Percentiles rank a stretch among this genome's conserved stretches.
phyloP scores from a whole-genome alignment of 768 basidiomycete genomes.

The Trametes villosa region DNA sequence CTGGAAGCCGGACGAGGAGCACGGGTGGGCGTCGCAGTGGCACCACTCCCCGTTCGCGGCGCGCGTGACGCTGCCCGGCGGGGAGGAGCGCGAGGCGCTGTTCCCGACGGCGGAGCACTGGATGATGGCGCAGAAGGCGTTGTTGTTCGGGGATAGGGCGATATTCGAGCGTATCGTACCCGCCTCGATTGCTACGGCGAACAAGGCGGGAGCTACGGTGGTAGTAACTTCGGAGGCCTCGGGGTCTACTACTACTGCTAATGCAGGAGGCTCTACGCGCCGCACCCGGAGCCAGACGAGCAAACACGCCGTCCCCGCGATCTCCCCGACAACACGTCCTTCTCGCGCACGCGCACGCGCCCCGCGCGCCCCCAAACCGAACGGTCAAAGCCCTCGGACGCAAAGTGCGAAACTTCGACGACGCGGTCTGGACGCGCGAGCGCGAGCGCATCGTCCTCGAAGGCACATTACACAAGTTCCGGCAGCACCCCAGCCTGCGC shows the following conservation, averaged over 20 bases:
- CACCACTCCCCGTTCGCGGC: constrained; percentile 50
- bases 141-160: constrained; percentile 52
- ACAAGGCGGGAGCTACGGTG: too few species aligned
- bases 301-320: background rate
- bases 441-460: constrained; percentile 55
- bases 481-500: constrained; percentile 48
- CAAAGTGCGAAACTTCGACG: constrained; percentile 52
- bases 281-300: background rate
- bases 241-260: too few species aligned
- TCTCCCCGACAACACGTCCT: background rate
- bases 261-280: too few species aligned
- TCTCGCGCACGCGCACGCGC: background rate
- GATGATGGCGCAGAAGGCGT: constrained; percentile 71
- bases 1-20: constrained; percentile 26
- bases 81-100: constrained; percentile 25
- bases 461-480: constrained; percentile 60
- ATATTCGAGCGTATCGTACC: constrained; percentile 48
- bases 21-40: constrained; percentile 42
- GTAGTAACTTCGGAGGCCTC: too few species aligned
- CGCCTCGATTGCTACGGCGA: constrained; percentile 30
- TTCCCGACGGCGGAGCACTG: constrained; percentile 63
- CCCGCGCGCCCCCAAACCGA: constrained; percentile 36
- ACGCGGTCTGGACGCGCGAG: constrained; percentile 49
- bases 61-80: constrained; percentile 15
- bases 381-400: constrained; percentile 59